phyloP scores from a whole-genome alignment of 148 eudicot genomes.

The Vaccinium myrtillus region DNA sequence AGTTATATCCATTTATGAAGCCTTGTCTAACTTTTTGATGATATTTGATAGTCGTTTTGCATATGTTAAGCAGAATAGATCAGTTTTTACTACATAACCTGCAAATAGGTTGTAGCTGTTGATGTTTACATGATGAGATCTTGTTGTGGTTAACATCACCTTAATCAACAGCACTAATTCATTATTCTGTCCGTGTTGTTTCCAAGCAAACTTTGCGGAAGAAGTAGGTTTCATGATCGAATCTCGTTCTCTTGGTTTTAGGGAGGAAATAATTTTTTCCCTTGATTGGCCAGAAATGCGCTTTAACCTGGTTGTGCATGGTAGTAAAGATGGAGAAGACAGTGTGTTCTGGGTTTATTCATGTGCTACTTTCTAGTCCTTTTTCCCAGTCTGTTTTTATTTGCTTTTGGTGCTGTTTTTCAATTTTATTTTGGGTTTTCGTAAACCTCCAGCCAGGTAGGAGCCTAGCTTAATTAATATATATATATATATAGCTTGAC shows the following conservation, averaged over 20 bases:
- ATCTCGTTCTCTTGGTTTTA: not conserved
- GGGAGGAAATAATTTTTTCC: not conserved
- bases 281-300: not conserved
- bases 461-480: no score
- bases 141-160: not conserved
- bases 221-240: not conserved
- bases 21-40: not conserved
- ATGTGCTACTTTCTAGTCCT: not conserved
- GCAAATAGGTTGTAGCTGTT: not conserved
- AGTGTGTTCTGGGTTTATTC: not conserved
- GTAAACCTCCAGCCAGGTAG: not conserved
- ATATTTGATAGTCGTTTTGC: not conserved
- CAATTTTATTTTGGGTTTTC: not conserved
- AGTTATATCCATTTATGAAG: not conserved
- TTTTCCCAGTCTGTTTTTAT: not conserved
- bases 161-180: not conserved
- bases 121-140: not conserved
- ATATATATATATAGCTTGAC: no score
- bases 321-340: not conserved
- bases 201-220: not conserved
- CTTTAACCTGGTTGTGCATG: not conserved
- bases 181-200: not conserved
- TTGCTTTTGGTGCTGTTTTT: not conserved
- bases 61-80: not conserved
- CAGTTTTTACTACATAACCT: not conserved